Conservation (phyloP, 257 asterid genomes). For the Cinchona pubescens region DNA sequence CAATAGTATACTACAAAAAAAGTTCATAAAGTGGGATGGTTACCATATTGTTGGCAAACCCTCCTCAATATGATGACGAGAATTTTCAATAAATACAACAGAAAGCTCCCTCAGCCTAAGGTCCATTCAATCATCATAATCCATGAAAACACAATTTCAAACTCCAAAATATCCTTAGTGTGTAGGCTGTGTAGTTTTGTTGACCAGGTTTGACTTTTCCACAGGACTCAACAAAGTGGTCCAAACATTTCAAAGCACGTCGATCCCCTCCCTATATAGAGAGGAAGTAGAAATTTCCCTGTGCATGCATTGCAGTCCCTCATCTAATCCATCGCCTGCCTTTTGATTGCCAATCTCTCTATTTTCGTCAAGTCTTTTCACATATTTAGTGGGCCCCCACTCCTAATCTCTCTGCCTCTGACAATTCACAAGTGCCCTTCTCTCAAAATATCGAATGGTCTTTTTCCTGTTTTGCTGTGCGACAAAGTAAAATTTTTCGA, state of each 20-base stretch:
- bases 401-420: conserved; percentile 36
- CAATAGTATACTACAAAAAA: neutral
- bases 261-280: neutral
- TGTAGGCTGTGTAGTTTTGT: neutral
- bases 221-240: conserved; percentile 11
- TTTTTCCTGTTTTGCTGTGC: conserved; percentile 1
- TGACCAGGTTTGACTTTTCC: neutral
- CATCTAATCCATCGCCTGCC: conserved; percentile 2
- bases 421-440: conserved; percentile 79
- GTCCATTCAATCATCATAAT: neutral
- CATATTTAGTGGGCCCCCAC: conserved; percentile 38
- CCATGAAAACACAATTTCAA: neutral
- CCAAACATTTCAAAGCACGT: conserved; percentile 5
- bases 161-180: conserved; percentile 12
- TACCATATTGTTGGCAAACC: conserved; percentile 17
- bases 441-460: neutral
- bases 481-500: no score
- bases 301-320: conserved; percentile 14
- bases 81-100: conserved; percentile 9
- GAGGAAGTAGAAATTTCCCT: neutral
- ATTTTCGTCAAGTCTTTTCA: conserved; percentile 59
- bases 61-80: conserved; percentile 21
- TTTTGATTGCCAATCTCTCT: conserved; percentile 44
- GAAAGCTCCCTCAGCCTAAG: neutral
- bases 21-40: conserved; percentile 10